A percentile compares a stretch with the other conserved stretches of the same genome.
phyloP scores from a whole-genome alignment of 768 basidiomycete species.

The Omphalotus guepiniiformis region DNA sequence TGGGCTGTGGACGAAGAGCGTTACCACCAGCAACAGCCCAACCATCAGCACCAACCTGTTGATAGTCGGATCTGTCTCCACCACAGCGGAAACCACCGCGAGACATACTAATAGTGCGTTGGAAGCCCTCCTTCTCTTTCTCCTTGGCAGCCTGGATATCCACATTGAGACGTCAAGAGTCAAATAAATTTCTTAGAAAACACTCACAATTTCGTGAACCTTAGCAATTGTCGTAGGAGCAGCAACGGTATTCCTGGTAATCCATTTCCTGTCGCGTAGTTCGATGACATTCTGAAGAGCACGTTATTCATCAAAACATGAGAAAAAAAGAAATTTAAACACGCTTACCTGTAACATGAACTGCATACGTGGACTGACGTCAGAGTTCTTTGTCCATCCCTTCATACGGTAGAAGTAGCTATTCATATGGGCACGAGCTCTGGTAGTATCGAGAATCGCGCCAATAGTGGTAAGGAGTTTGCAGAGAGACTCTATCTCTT shows the following conservation, averaged over 20 bases:
- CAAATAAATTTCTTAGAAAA: slow-evolving; percentile 1
- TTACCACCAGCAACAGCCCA: slow-evolving; percentile 65
- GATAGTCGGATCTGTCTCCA: slow-evolving; percentile 55
- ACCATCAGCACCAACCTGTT: slow-evolving; percentile 71
- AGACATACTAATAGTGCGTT: slow-evolving; percentile 73
- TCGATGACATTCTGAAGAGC: slow-evolving; percentile 79
- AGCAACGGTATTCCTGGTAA: slow-evolving; percentile 61
- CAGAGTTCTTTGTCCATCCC: slow-evolving; percentile 67
- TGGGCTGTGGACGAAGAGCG: slow-evolving; percentile 54
- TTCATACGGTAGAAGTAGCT: slow-evolving; percentile 93
- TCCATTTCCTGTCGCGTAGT: slow-evolving; percentile 80
- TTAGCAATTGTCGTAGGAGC: slow-evolving; percentile 88
- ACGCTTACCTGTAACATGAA: slow-evolving; percentile 89
- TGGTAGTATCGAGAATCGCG: slow-evolving; percentile 69
- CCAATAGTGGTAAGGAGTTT: slow-evolving; percentile 91
- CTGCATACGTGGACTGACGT: slow-evolving; percentile 83
- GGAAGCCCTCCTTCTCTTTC: slow-evolving; percentile 61
- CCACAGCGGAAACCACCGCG: slow-evolving; percentile 90
- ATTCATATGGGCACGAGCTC: slow-evolving; percentile 83
- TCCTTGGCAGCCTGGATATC: slow-evolving; percentile 76
- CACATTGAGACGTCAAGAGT: slow-evolving; percentile 6
- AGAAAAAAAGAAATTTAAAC: not conserved
- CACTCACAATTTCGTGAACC: slow-evolving; percentile 77
- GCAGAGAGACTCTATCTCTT: slow-evolving; percentile 95
- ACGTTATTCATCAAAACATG: slow-evolving; percentile 5